Evolutionary conservation across 352 stramenopile species (phyloP).

Genomic region (Globisporangium spinosum): DNA sequence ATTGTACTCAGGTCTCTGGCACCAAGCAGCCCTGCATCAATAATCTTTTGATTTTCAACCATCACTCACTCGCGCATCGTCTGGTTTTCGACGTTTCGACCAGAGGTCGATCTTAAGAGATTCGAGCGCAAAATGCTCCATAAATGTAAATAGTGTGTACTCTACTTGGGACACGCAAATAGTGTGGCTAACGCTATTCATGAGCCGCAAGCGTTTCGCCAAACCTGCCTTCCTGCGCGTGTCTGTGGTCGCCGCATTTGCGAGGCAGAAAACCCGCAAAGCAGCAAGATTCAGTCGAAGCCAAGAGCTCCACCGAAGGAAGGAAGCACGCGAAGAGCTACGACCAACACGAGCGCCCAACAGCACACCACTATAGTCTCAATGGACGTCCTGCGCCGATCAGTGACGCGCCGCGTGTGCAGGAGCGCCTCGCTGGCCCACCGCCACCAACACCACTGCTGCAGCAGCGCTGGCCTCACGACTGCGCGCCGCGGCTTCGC

Average conservation of each 20-base stretch:
- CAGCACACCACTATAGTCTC: not conserved
- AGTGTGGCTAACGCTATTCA: not conserved
- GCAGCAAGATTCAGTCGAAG: not conserved
- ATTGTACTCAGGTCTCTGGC: no score
- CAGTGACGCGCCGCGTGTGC: not conserved
- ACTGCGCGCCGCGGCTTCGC: not conserved
- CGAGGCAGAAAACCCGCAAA: not conserved
- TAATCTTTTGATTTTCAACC: no score
- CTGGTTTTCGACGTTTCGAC: no score
- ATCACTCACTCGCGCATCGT: no score
- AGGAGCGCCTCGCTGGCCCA: not conserved
- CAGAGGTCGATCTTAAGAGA: no score
- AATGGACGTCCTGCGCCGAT: constrained; percentile 6
- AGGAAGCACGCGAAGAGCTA: not conserved
- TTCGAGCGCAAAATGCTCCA: no score
- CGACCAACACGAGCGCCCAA: not conserved
- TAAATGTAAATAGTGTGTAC: not conserved
- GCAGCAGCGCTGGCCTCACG: not conserved
- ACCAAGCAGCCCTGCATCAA: no score
- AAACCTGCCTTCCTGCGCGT: not conserved
- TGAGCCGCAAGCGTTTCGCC: not conserved
- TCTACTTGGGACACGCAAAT: not conserved
- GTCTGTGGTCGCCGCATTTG: not conserved
- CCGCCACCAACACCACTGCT: not conserved
- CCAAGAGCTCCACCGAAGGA: not conserved